These are phyloP conservation scores for Vickermania spadyakhi DNA, from an alignment of 208 protist species.

Conservation along the genomic window DNA sequence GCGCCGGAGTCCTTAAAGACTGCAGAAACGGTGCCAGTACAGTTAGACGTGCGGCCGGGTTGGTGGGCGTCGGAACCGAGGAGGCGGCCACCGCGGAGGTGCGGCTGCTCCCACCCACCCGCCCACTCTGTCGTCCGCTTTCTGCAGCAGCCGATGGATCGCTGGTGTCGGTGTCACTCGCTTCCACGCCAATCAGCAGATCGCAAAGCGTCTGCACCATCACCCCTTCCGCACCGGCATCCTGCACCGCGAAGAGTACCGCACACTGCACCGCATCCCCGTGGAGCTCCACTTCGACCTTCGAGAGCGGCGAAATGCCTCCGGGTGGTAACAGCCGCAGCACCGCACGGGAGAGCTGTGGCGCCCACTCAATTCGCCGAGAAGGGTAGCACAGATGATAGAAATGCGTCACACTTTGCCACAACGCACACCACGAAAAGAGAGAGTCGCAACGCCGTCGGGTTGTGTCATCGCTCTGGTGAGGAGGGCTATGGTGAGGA, in stretches of 20 bases:
- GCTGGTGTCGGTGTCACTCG: no score
- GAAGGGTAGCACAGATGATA: not conserved
- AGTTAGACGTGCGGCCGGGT: no score
- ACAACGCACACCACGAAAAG: not conserved
- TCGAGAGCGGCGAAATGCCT: not conserved
- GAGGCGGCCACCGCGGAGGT: no score
- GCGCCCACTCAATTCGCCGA: not conserved
- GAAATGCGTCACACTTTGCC: not conserved
- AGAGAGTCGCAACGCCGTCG: not conserved
- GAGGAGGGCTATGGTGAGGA: not conserved
- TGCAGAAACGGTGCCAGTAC: no score
- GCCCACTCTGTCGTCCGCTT: no score
- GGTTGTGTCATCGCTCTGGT: not conserved
- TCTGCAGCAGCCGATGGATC: no score
- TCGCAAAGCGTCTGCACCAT: no score
- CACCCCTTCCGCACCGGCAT: no score
- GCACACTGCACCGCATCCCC: not conserved
- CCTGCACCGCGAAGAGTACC: not conserved
- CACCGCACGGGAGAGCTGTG: not conserved
- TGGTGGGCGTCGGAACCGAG: no score
- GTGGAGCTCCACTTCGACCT: not conserved
- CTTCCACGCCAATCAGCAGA: no score
- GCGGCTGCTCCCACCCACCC: no score
- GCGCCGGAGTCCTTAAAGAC: no score
- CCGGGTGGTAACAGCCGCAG: not conserved